Conservation (phyloP, 768 basidiomycete genomes). For the Amanita brunnescens region DNA sequence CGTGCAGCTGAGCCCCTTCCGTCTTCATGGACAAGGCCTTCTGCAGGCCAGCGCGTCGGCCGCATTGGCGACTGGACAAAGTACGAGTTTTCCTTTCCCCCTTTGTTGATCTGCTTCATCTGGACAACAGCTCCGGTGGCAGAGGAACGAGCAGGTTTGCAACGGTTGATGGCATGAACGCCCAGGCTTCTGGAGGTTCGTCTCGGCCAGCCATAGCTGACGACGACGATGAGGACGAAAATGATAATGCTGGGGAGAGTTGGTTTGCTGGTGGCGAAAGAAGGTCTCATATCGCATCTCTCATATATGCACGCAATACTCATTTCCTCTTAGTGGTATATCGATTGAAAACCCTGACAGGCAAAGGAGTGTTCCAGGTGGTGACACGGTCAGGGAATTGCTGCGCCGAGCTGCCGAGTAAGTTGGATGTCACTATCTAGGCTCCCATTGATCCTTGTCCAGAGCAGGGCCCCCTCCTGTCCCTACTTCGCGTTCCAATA, state of each 20-base stretch:
- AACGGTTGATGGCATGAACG: slow-evolving; percentile 19
- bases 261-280: slow-evolving; percentile 95
- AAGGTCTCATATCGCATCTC: slow-evolving; percentile 40
- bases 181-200: slow-evolving; percentile 11
- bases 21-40: slow-evolving; percentile 32
- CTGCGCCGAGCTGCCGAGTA: slow-evolving; percentile 78
- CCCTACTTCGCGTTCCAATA: slow-evolving; percentile 14
- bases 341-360: slow-evolving; percentile 79
- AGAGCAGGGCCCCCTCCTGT: slow-evolving; percentile 28
- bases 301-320: background rate
- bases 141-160: slow-evolving; percentile 19
- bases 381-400: slow-evolving; percentile 59
- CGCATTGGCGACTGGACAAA: slow-evolving; percentile 45
- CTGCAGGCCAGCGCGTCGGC: slow-evolving; percentile 34
- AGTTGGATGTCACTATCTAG: slow-evolving; percentile 17
- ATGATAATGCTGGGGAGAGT: slow-evolving; percentile 45
- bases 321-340: slow-evolving; percentile 55
- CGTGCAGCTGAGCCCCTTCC: slow-evolving; percentile 41
- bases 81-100: slow-evolving; percentile 11
- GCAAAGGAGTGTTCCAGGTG: slow-evolving; percentile 37
- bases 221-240: slow-evolving; percentile 50
- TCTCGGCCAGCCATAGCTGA: slow-evolving; percentile 23
- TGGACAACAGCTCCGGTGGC: slow-evolving; percentile 6
- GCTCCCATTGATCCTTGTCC: slow-evolving; percentile 6
- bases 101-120: background rate